Percentiles rank a stretch among this genome's conserved stretches.
phyloP scores from a whole-genome alignment of 768 basidiomycete genomes.

The Termitomyces sp. region DNA sequence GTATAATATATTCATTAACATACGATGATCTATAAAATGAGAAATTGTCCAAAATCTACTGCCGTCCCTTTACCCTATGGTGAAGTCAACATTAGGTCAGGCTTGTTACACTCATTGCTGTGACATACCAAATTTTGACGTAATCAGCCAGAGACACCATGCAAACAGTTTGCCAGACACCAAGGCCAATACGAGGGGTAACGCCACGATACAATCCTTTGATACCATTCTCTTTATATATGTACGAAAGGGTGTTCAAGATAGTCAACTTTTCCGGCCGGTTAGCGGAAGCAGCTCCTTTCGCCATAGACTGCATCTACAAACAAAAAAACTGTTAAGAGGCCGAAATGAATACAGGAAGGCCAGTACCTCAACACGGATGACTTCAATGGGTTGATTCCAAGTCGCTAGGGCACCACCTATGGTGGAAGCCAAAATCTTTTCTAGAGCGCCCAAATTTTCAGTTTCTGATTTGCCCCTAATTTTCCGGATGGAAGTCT shows the following conservation, averaged over 20 bases:
- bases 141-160: slow-evolving; percentile 99
- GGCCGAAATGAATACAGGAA: not conserved
- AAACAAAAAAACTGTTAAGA: slow-evolving; percentile 4
- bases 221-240: slow-evolving; percentile 95
- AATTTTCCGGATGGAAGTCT: slow-evolving; percentile 67
- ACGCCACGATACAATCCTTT: slow-evolving; percentile 97
- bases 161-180: slow-evolving; percentile 96
- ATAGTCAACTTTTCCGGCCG: slow-evolving; percentile 92
- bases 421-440: slow-evolving; percentile 81
- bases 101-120: not conserved
- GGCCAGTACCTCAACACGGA: slow-evolving; percentile 80
- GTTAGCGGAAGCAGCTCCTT: slow-evolving; percentile 64
- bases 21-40: slow-evolving; percentile 10
- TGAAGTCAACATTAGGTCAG: slow-evolving; percentile 9
- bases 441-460: slow-evolving; percentile 70
- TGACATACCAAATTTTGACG: slow-evolving; percentile 74
- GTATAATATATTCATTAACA: slow-evolving; percentile 17
- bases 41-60: slow-evolving; percentile 13
- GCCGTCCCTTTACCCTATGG: slow-evolving; percentile 48
- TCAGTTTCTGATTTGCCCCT: slow-evolving; percentile 79
- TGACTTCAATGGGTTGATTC: slow-evolving; percentile 99
- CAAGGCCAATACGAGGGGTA: slow-evolving; percentile 92
- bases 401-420: slow-evolving; percentile 96
- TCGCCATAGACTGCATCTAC: slow-evolving; percentile 99
- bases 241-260: slow-evolving; percentile 84